Percentiles rank a stretch among this genome's conserved stretches.
Conservation (phyloP, 202 grass and related monocot species). For the Alloteropsis angusta region DNA sequence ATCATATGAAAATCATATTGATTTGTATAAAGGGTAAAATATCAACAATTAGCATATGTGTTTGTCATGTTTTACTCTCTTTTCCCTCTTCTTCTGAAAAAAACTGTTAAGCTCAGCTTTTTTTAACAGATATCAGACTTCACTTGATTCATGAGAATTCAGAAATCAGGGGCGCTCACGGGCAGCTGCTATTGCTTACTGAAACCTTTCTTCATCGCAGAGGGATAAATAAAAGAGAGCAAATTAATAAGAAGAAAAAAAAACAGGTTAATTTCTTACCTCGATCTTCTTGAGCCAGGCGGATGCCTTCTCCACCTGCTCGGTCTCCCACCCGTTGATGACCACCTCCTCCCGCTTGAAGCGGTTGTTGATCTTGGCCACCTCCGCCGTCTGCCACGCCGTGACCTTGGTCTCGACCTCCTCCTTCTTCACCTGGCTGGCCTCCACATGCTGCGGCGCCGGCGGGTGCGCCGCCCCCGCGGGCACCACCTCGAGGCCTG, state of each 20-base stretch:
- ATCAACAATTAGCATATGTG: background rate
- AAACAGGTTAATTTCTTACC: slow-evolving; percentile 21
- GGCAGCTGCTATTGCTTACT: background rate
- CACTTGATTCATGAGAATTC: background rate
- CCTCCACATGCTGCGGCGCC: slow-evolving; percentile 32
- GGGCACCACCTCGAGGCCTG: slow-evolving; percentile 32
- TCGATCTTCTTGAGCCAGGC: slow-evolving; percentile 77
- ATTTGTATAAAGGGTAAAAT: background rate
- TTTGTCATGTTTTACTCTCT: background rate
- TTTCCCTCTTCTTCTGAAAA: background rate
- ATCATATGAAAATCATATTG: background rate
- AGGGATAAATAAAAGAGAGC: background rate
- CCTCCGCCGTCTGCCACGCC: slow-evolving; percentile 84
- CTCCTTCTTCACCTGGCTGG: slow-evolving; percentile 74
- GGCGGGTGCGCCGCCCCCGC: background rate
- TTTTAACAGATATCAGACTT: too few relatives aligned
- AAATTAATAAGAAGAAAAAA: background rate
- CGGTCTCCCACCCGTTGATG: slow-evolving; percentile 85
- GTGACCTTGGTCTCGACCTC: slow-evolving; percentile 87
- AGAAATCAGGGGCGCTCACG: background rate
- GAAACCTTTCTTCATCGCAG: background rate
- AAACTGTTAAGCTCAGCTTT: background rate
- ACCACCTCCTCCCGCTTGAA: slow-evolving; percentile 84
- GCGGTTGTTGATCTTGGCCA: slow-evolving; percentile 84
- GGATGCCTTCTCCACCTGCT: slow-evolving; percentile 62